Base-by-base conservation (phyloP, 169 alveolate species). In the Eimeria maxima region DNA sequence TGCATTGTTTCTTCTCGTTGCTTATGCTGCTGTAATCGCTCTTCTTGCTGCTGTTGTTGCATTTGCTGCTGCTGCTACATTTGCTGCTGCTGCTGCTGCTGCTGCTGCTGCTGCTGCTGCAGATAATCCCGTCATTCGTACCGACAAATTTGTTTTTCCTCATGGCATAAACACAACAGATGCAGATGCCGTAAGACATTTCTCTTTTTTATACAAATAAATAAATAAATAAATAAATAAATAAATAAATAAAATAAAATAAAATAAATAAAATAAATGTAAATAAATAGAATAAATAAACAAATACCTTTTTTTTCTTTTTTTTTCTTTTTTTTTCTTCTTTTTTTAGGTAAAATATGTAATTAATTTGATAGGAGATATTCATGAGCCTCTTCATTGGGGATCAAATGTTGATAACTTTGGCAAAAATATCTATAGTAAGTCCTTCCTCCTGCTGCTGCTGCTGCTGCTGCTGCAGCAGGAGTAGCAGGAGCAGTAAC, bases 321-420 rank as follows among this genome's bases (percentile, higher is more conserved):
- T 44, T 74, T 42, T 29, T 33, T 38, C 55, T 4, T 38, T 33
- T 7, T 33, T 27, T 69, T 69, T n/a, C 27, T 6, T n/a, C 80
- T 57, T 18, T 18, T 69, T 45, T 14, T 16, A 90, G 83, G 97
- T 96, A 53, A 95, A 95, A 47, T 96, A 95, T 44, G 74, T 95
- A 53, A 94, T 96, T 42, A 96, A 96, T 80, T 65, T 96, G 29
- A 88, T 96, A 67, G 97, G 97, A 24, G 97, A 96, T 53, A 86
- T 96, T 74, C 97, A 96, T 80, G 96, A 95, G 80, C 97, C 97
- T 18, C 90, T 96, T 29, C 97, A 96, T 55, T 86, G 90, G 80
- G 97, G 97, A 3, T 67, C 76, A 20, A 8, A 74, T 14, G 95
- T 50, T 1, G 95, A 90, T 63, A 63, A 90, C 63, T 90, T 47